Percentiles rank a stretch among this genome's conserved stretches.
phyloP scores from a whole-genome alignment of 768 basidiomycete species.

The Thelephora aurantiotincta region DNA sequence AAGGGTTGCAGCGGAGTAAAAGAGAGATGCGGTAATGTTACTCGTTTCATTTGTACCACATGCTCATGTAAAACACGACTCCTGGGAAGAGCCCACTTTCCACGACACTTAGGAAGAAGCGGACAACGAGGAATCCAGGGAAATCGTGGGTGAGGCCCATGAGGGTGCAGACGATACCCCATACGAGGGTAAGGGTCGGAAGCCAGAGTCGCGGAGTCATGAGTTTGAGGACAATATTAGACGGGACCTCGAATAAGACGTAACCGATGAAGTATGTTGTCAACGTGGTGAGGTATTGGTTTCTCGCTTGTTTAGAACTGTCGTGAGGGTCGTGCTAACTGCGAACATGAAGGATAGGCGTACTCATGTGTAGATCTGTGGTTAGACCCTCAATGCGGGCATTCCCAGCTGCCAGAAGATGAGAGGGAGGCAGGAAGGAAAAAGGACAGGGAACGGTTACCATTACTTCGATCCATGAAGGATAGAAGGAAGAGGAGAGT shows the following conservation, averaged over 20 bases:
- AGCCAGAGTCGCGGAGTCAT: slow-evolving; percentile 4
- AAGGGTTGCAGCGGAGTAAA: slow-evolving; percentile 18
- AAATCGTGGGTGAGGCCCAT: slow-evolving; percentile 6
- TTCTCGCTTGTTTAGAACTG: slow-evolving; percentile 2
- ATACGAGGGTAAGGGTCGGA: slow-evolving; percentile 6
- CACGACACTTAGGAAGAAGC: not conserved
- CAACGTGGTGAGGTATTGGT: slow-evolving; percentile 22
- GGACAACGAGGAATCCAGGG: not conserved
- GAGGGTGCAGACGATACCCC: slow-evolving; percentile 1
- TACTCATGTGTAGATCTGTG: slow-evolving; percentile 19
- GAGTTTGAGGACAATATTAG: slow-evolving; percentile 5
- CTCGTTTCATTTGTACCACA: slow-evolving; percentile 7
- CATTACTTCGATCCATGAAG: slow-evolving; percentile 11
- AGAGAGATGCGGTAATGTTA: not conserved
- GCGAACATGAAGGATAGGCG: slow-evolving; percentile 17
- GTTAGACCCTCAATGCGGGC: not conserved
- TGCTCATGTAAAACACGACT: slow-evolving; percentile 5
- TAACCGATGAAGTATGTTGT: slow-evolving; percentile 17
- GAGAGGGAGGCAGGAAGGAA: not conserved
- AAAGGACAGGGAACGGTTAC: slow-evolving; percentile 2
- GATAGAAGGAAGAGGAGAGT: slow-evolving; percentile 6
- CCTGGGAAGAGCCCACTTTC: slow-evolving; percentile 7
- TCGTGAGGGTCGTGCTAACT: slow-evolving; percentile 10
- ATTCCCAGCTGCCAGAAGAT: not conserved
- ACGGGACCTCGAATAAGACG: slow-evolving; percentile 9